Evolutionary conservation across 257 asterid genomes (phyloP).

Genomic region (Prunella vulgaris): DNA sequence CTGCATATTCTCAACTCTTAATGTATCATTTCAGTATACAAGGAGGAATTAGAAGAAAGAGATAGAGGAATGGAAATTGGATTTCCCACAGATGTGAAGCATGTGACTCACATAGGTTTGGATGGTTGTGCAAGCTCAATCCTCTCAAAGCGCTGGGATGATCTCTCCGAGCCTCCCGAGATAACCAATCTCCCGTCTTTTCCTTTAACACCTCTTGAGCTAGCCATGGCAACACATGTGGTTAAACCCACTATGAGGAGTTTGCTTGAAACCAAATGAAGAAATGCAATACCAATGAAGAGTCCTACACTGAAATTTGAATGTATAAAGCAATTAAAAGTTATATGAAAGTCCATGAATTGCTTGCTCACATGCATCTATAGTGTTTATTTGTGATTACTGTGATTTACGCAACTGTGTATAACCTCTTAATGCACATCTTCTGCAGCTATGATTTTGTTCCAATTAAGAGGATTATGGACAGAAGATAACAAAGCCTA

Average conservation of each 20-base stretch:
- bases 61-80: conserved; percentile 69
- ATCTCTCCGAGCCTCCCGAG: conserved; percentile 24
- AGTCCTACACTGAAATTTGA: not conserved
- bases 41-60: conserved; percentile 50
- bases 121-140: conserved; percentile 77
- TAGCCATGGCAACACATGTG: conserved; percentile 22
- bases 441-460: conserved; percentile 10
- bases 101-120: conserved; percentile 83
- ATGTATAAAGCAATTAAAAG: conserved; percentile 26
- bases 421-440: conserved; percentile 20
- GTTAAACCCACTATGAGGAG: conserved; percentile 28
- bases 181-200: conserved; percentile 28
- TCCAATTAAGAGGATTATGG: not conserved
- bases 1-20: not conserved
- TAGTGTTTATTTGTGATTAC: conserved; percentile 24
- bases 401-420: conserved; percentile 19
- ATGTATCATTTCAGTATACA: conserved; percentile 39
- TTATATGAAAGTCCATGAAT: conserved; percentile 12
- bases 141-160: conserved; percentile 56
- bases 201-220: conserved; percentile 24
- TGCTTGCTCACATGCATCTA: conserved; percentile 19
- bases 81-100: conserved; percentile 78
- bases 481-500: conserved; percentile 6
- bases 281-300: not conserved
- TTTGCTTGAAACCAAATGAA: conserved; percentile 33